Percentiles rank a stretch among this genome's conserved stretches.
Conservation (phyloP, 768 basidiomycete species). For the Coprinopsis cinerea region DNA sequence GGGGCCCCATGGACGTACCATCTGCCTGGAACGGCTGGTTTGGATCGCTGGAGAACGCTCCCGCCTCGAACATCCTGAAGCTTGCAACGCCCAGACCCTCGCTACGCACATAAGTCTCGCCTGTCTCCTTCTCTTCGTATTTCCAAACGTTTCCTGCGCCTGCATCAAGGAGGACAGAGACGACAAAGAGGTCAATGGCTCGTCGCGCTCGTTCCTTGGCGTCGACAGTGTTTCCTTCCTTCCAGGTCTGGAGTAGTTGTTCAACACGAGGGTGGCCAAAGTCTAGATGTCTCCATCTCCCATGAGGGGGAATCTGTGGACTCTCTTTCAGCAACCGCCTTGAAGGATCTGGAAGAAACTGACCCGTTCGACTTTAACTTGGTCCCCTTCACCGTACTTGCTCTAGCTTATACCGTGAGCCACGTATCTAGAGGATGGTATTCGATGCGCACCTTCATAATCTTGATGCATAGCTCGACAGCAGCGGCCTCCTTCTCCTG, state of each 20-base stretch:
- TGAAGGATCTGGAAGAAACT: neutral
- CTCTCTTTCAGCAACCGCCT: neutral
- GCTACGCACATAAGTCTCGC: slow-evolving; percentile 53
- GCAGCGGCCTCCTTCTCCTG: slow-evolving; percentile 68
- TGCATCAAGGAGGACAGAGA: slow-evolving; percentile 91
- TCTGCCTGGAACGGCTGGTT: slow-evolving; percentile 70
- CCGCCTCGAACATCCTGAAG: slow-evolving; percentile 80
- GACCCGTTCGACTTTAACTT: neutral
- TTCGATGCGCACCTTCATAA: slow-evolving; percentile 60
- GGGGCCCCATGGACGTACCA: slow-evolving; percentile 43
- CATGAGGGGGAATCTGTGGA: slow-evolving; percentile 75
- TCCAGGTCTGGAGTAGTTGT: slow-evolving; percentile 62
- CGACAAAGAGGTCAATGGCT: slow-evolving; percentile 83
- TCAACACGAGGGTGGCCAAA: slow-evolving; percentile 37
- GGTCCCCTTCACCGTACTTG: slow-evolving; percentile 61
- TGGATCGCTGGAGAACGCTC: slow-evolving; percentile 69
- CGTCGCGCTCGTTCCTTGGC: slow-evolving; percentile 60
- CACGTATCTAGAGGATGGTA: slow-evolving; percentile 6
- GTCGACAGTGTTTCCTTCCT: slow-evolving; percentile 32
- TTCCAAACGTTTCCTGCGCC: slow-evolving; percentile 84
- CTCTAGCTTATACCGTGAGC: slow-evolving; percentile 44
- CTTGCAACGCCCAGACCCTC: slow-evolving; percentile 89
- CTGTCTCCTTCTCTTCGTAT: slow-evolving; percentile 58
- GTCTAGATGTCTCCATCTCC: slow-evolving; percentile 88
- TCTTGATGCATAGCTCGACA: slow-evolving; percentile 64